A percentile compares a stretch with the other conserved stretches of the same genome.
phyloP scores from a whole-genome alignment of 306 rosid genomes.

The Citrullus colocynthis region DNA sequence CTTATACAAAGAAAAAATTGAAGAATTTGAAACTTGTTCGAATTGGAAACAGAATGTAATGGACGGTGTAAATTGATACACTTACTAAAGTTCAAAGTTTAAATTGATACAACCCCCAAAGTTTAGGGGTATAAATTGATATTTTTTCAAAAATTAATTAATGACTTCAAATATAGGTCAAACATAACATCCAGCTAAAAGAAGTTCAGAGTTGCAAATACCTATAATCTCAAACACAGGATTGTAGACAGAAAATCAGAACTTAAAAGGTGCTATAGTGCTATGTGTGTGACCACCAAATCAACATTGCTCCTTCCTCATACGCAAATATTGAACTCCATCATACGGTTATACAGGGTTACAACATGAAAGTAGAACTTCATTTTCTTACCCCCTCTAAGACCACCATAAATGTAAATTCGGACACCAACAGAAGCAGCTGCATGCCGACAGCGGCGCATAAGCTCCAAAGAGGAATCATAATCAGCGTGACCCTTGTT shows the following conservation, averaged over 20 bases:
- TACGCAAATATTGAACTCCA: neutral
- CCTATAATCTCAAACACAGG: neutral
- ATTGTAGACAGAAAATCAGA: neutral
- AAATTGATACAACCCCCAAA: too few relatives aligned
- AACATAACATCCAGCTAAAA: neutral
- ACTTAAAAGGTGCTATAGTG: neutral
- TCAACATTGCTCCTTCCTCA: neutral
- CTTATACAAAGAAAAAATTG: too few relatives aligned
- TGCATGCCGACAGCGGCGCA: constrained; percentile 99
- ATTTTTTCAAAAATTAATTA: neutral
- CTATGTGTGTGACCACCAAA: neutral
- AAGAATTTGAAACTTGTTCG: too few relatives aligned
- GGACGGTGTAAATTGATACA: too few relatives aligned
- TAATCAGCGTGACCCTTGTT: constrained; percentile 56
- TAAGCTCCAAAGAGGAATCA: constrained; percentile 79
- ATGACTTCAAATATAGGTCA: neutral
- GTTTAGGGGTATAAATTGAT: too few relatives aligned
- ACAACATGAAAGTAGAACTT: neutral
- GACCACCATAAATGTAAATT: constrained; percentile 84
- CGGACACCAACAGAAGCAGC: constrained; percentile 85
- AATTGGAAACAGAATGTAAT: too few relatives aligned
- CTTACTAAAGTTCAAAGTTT: too few relatives aligned
- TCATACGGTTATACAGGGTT: neutral
- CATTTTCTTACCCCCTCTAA: constrained; percentile 60
- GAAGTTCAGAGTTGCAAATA: neutral